Base-by-base conservation (phyloP, 2,329 filamentous ascomycete genomes). In the Epicoccum sorghinum region DNA sequence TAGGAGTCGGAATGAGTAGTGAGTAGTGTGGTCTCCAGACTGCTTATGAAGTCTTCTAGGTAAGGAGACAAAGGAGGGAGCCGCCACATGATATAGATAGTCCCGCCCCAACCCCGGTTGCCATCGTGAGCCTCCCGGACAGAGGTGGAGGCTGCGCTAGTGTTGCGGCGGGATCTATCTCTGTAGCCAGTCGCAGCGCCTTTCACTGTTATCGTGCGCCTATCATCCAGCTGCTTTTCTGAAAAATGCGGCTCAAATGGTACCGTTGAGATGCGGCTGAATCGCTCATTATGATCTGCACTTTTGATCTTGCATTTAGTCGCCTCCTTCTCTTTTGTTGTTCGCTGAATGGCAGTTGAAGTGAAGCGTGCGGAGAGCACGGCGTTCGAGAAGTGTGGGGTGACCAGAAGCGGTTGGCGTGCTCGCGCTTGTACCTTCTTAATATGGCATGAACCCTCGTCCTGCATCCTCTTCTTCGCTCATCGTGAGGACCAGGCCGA, bases 41-140 rank as follows among this genome's bases (percentile, higher is more conserved):
- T 46, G 41, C 40, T 49, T 30, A 27, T 38, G 14, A 41, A 24
- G 47, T 43, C 44, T 54, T 40, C 55, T 47, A 27, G 43, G 30
- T 33, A 32, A 47, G 27, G 48, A 45, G 47, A 53, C 39, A 46
- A 62, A 58, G 47, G 38, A 41, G 55, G 64, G 68, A 52, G 52
- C 42, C 48, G 50, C 61, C 55, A 48, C 59, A 51, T 73, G 69
- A 73, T 74, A 74, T 75, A 74, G 57, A 74, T 75, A 74, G 57
- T 57, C 68, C 65, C 67, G 50, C 56, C 62, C 52, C 43, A 50
- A 61, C 62, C 68, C 66, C 58, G 62, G 63, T 58, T 56, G 46
- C 47, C 58, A 53, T 47, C 55, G 56, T 59, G 60, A 68, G 64
- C 60, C 59, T 55, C 56, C 50, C 52, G 25, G 50, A 51, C 53